A percentile compares a stretch with the other conserved stretches of the same genome.
These are phyloP conservation scores for Tephrocybe sp. DNA, from an alignment of 768 basidiomycete species.

Conservation along the genomic window DNA sequence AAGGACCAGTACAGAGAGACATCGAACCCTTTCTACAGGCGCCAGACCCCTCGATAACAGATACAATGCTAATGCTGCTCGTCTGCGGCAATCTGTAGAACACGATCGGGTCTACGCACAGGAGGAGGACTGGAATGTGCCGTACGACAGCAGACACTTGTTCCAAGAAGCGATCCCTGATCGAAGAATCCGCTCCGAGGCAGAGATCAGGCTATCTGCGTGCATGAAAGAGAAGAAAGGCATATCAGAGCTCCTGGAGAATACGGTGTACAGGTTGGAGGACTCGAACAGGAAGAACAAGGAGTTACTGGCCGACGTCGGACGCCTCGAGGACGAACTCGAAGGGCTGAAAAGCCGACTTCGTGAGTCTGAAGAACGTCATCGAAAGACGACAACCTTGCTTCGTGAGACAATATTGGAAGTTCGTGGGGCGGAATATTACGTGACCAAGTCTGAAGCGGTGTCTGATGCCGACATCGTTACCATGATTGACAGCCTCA, in stretches of 20 bases:
- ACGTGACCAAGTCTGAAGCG: conserved; percentile 42
- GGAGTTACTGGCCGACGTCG: conserved; percentile 4
- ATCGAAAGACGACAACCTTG: conserved; percentile 17
- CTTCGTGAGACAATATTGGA: conserved; percentile 35
- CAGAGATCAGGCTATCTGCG: conserved; percentile 3
- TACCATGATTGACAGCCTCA: conserved; percentile 19
- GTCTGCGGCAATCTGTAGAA: not conserved
- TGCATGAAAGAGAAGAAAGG: conserved; percentile 13
- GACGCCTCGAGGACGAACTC: conserved; percentile 1
- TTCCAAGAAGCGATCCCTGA: not conserved
- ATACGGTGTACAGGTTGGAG: conserved; percentile 2
- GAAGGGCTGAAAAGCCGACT: conserved; percentile 10
- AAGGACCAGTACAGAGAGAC: not conserved
- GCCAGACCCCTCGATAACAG: not conserved
- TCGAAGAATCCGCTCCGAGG: not conserved
- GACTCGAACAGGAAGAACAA: not conserved
- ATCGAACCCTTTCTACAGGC: not conserved
- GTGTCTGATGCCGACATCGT: conserved; percentile 45
- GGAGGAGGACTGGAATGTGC: not conserved
- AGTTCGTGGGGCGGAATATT: conserved; percentile 40
- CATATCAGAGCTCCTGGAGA: not conserved
- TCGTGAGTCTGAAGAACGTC: conserved; percentile 18
- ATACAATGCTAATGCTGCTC: not conserved
- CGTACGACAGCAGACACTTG: conserved; percentile 6
- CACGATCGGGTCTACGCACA: not conserved